Percentiles rank a stretch among this genome's conserved stretches.
Evolutionary conservation across 2,329 filamentous ascomycete species (phyloP).

Genomic region (Dothidotthia symphoricarpi): DNA sequence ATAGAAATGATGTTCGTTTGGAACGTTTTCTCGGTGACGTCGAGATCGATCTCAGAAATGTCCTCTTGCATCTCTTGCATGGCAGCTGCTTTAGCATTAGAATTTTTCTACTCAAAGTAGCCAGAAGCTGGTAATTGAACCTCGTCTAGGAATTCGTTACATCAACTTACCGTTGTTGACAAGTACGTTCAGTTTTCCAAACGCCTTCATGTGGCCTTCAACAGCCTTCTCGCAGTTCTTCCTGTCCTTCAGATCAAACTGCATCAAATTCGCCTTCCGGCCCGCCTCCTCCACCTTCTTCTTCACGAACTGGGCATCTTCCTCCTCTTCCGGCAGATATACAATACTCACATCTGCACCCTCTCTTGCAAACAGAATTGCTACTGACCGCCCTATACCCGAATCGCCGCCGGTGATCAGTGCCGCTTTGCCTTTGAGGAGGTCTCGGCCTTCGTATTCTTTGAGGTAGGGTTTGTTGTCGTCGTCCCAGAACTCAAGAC

Average conservation of each 20-base stretch:
- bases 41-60: slow-evolving; percentile 55
- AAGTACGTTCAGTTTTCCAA: slow-evolving; percentile 66
- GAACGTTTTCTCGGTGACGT: slow-evolving; percentile 57
- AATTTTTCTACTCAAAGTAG: too few species aligned
- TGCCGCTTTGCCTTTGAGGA: slow-evolving; percentile 29
- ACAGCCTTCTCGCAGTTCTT: slow-evolving; percentile 67
- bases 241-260: slow-evolving; percentile 59
- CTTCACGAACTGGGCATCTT: slow-evolving; percentile 71
- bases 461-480: slow-evolving; percentile 21
- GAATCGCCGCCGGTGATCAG: slow-evolving; percentile 77
- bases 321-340: slow-evolving; percentile 70
- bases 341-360: slow-evolving; percentile 69
- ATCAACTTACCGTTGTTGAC: slow-evolving; percentile 26
- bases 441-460: slow-evolving; percentile 20
- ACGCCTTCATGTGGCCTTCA: slow-evolving; percentile 60
- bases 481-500: slow-evolving; percentile 22
- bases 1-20: slow-evolving; percentile 75
- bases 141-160: too few species aligned
- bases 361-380: slow-evolving; percentile 74
- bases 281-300: slow-evolving; percentile 64
- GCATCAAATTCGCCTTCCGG: slow-evolving; percentile 45
- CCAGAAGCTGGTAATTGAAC: too few species aligned
- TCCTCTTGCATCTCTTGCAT: slow-evolving; percentile 57
- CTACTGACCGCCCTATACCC: slow-evolving; percentile 71
- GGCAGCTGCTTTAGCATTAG: slow-evolving; percentile 45